Evolutionary conservation across 306 rosid genomes (phyloP), one percentile per base, ranked within the genome.

Genomic region (Sicyos edulis): DNA sequence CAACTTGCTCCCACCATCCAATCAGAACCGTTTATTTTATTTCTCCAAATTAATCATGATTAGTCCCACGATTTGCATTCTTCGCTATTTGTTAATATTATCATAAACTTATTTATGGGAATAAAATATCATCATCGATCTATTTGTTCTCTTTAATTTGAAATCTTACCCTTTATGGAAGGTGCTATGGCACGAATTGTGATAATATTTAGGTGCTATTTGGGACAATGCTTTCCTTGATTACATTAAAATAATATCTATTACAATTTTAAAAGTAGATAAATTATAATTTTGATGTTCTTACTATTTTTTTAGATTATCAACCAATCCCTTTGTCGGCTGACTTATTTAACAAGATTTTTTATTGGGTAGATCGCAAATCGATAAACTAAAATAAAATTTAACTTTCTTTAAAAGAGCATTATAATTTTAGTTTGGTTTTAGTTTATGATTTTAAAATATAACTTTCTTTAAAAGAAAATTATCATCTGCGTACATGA

Each of bases 41-140:
- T 67, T 47, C 16, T 67, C 29, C 20, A 7, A 22, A 45, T 15
- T 44, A 67, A 44, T 19, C 37, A 45, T 45, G 40, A 47, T 44
- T 47, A 66, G n/a, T 11, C 45, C 37, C 72, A 67, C 56, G 20
- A 67, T 14, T 67, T 67, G 55, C 54, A 66, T 45, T 54, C 54
- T 44, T 10, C 13, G 0, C 34, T 0, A 58, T 59, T 59, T 63
- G 15, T 63, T 37, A 63, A 63, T 9, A 63, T 63, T 63, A 63
- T 63, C 70, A 40, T 64, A 3, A 21, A 56, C 34, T 10, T 40
- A 7, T 40, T 40, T 40, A 40, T n/a, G 14, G 17, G 2, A 17
- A 62, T 32, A 32, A 17, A 63, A 37, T 15, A 32, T 59, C 29
- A 61, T 61, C 67, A 29, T 14, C 17, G 2, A 59, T 26, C 15